Evolutionary conservation across 2,329 filamentous ascomycete species (phyloP), one percentile per base, ranked within the genome.

Genomic region (Alternaria conjuncta): DNA sequence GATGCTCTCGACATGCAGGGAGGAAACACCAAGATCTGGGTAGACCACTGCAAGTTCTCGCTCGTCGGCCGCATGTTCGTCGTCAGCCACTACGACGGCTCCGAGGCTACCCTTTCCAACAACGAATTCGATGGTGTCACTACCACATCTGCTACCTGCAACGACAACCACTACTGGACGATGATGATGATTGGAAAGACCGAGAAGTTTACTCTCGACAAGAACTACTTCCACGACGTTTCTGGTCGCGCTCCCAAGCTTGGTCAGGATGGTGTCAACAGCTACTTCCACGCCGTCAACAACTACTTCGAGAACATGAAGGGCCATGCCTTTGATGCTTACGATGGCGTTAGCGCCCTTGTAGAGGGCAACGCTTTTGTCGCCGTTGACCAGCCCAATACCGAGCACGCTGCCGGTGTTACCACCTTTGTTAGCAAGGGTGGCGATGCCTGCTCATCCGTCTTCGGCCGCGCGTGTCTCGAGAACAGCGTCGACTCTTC

Each of bases 81-180:
- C 51, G 79, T 81, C 60, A 74, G 80, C 9, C 75, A 76, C 47
- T 66, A 66, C 26, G 64, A 74, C 6, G 77, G 75, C 26, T 75
- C 78, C 18, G 78, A 78, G 53, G 78, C 84, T 1, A 84, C 84
- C 2, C 77, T 85, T 53, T 83, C 82, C 10, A 85, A 85, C 78
- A 82, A 76, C 68, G 81, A 82, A 41, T 80, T 85, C 62, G 78
- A 85, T 57, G 83, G 84, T 6, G 63, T 66, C 2, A 83, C 83
- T 0, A 73, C 68, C 23, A 83, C 79, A 69, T 84, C 82, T 1
- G 78, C 82, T 10, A 77, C 76, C 25, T 85, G 83, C 66, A 81
- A 85, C 60, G 75, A 74, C 23, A 76, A 85, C 47, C 82, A 84
- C 68, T 85, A 85, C 76, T 85, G 83, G 84, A 77, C 75, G 5